Conservation (phyloP, 352 stramenopile genomes). For the Globisporangium mamillatum region DNA sequence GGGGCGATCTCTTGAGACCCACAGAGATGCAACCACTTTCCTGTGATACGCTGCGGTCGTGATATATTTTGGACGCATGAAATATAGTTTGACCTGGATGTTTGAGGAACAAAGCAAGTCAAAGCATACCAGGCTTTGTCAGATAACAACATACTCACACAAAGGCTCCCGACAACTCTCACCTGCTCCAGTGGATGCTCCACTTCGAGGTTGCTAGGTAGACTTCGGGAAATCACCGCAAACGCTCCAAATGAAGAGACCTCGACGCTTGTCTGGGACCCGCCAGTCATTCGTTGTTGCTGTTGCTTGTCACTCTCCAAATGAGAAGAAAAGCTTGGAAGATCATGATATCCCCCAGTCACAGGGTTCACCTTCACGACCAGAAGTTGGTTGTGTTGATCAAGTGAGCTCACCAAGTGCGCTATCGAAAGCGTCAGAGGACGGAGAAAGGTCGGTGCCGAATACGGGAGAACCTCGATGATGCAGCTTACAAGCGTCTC, state of each 20-base stretch:
- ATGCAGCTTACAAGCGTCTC: slow-evolving; percentile 46
- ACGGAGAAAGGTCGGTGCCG: slow-evolving; percentile 26
- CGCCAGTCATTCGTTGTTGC: background rate
- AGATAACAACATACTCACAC: too few species aligned
- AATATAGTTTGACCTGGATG: slow-evolving; percentile 6
- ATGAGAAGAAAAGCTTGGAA: background rate
- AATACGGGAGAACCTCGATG: slow-evolving; percentile 38
- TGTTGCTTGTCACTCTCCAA: background rate
- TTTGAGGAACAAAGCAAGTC: background rate
- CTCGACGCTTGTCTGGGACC: background rate
- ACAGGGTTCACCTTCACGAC: slow-evolving; percentile 29
- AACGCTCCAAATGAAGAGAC: slow-evolving; percentile 13
- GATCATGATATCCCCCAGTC: slow-evolving; percentile 15
- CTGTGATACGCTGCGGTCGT: slow-evolving; percentile 2
- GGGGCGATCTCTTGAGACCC: slow-evolving; percentile 17
- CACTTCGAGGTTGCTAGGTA: slow-evolving; percentile 12
- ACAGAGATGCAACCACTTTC: slow-evolving; percentile 12
- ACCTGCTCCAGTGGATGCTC: slow-evolving; percentile 19
- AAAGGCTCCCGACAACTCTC: background rate
- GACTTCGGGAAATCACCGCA: slow-evolving; percentile 14
- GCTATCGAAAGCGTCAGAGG: slow-evolving; percentile 31
- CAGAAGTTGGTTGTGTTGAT: slow-evolving; percentile 14
- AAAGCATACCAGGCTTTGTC: background rate
- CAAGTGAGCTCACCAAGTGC: slow-evolving; percentile 18
- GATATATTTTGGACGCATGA: slow-evolving; percentile 17